Conservation (phyloP, 768 basidiomycete species). For the Mrakia blollopis region DNA sequence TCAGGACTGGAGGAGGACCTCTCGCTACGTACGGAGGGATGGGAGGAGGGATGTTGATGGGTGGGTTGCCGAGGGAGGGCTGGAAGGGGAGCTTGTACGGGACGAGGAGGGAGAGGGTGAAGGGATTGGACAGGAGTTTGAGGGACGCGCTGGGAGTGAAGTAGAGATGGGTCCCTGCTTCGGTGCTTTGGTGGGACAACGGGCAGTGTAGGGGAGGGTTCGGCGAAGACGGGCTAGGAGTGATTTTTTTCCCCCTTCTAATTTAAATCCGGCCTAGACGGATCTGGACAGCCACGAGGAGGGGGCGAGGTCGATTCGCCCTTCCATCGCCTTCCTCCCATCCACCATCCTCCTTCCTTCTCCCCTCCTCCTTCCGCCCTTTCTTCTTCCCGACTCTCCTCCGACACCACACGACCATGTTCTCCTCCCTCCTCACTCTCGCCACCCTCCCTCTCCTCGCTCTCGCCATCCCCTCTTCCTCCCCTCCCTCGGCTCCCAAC, state of each 20-base stretch:
- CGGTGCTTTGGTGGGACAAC: not conserved
- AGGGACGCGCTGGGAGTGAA: slow-evolving; percentile 6
- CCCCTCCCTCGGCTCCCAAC: not conserved
- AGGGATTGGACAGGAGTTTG: not conserved
- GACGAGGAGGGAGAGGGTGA: not conserved
- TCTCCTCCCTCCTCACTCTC: not conserved
- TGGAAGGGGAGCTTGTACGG: slow-evolving; percentile 22
- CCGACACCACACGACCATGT: not conserved
- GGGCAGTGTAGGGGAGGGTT: not conserved
- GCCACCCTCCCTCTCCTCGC: not conserved
- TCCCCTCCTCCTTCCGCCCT: not conserved
- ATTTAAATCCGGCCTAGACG: not conserved
- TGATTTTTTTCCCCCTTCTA: too few relatives aligned
- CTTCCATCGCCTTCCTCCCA: not conserved
- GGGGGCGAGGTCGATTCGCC: not conserved
- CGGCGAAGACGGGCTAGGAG: not conserved
- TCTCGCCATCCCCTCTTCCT: not conserved
- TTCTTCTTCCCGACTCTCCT: not conserved
- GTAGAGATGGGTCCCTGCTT: not conserved
- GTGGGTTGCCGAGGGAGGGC: not conserved
- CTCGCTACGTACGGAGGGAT: not conserved
- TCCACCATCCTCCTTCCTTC: not conserved
- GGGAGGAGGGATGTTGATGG: not conserved
- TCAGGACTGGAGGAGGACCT: not conserved
- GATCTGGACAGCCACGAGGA: not conserved